Conservation (phyloP, 1,284 basidiomycete species). For the Erythrobasidium hasegawianum region DNA sequence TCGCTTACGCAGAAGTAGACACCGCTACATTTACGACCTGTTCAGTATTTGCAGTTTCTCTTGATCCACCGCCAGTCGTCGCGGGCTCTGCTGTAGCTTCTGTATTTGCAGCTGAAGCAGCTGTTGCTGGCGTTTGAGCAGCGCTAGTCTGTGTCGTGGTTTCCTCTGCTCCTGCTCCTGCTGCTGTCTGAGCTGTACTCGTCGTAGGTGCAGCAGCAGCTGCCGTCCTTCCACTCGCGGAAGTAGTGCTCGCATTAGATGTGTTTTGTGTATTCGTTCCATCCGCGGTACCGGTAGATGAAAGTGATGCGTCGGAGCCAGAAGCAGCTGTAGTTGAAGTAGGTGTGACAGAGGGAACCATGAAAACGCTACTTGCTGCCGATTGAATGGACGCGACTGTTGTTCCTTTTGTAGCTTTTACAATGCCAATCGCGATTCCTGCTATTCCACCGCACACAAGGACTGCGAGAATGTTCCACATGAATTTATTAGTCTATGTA, state of each 20-base stretch:
- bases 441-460: background rate
- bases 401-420: background rate
- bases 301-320: background rate
- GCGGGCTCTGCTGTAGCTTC: too few species aligned
- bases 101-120: too few species aligned
- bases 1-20: too few species aligned
- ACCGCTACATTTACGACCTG: too few species aligned
- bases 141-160: too few species aligned
- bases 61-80: too few species aligned
- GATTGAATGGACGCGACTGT: background rate
- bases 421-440: background rate
- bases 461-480: conserved; percentile 1
- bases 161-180: background rate
- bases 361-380: background rate
- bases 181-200: background rate
- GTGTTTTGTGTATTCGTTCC: background rate
- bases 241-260: background rate
- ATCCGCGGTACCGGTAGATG: background rate
- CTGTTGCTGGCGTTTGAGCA: too few species aligned
- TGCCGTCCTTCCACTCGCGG: background rate
- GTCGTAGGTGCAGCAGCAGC: background rate
- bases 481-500: too few species aligned
- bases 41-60: too few species aligned
- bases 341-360: background rate
- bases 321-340: background rate